phyloP scores from a whole-genome alignment of 306 rosid genomes.

The Oxytropis ochrocephala region DNA sequence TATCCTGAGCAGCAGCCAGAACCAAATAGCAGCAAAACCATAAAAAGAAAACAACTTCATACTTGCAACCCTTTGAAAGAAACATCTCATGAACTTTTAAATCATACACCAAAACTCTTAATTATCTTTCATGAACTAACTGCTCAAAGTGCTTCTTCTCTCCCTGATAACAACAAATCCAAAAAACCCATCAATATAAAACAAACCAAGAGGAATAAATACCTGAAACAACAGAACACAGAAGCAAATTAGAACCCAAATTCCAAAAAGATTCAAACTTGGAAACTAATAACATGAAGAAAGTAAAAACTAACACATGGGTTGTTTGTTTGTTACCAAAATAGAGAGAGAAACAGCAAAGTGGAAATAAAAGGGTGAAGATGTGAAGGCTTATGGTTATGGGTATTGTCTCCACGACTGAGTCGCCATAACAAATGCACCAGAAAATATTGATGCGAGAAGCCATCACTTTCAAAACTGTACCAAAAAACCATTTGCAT shows the following conservation, averaged over 20 bases:
- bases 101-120: slow-evolving; percentile 11
- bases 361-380: neutral
- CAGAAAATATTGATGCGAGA: slow-evolving; percentile 2
- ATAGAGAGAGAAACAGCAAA: neutral
- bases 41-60: slow-evolving; percentile 27
- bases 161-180: slow-evolving; percentile 34
- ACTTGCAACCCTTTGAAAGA: slow-evolving; percentile 39
- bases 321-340: neutral
- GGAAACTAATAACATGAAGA: neutral
- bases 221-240: slow-evolving; percentile 3
- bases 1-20: slow-evolving; percentile 28
- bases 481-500: neutral
- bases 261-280: slow-evolving; percentile 1
- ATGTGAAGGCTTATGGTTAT: neutral
- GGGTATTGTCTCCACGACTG: slow-evolving; percentile 28
- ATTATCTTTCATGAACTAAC: slow-evolving; percentile 19
- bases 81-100: slow-evolving; percentile 37
- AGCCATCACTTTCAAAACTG: slow-evolving; percentile 34
- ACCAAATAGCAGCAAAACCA: slow-evolving; percentile 47
- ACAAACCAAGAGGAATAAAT: neutral
- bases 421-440: slow-evolving; percentile 28
- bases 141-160: neutral
- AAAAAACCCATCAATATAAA: neutral
- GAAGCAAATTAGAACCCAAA: neutral
- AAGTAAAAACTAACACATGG: neutral